Evolutionary conservation across 2,329 filamentous ascomycete species (phyloP), one percentile per base, ranked within the genome.

Genomic region (Trichophyton mentagrophytes): DNA sequence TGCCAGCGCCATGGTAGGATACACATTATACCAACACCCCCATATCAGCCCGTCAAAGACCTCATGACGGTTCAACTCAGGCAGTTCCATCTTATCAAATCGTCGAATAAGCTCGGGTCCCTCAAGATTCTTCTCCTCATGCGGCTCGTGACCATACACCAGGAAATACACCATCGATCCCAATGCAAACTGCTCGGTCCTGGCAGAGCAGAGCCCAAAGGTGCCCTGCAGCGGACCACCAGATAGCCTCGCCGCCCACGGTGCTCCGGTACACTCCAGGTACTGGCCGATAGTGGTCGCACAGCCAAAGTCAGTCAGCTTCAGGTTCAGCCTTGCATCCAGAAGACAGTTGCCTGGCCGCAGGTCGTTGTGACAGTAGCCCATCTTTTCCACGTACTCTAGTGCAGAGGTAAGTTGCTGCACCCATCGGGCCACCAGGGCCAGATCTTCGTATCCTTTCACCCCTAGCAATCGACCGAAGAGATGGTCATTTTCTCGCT

Each of bases 1-100:
- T 42, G 63, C 8, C 20, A 67, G 44, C n/a, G 63, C 64, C 60
- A 66, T 66, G 51, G 59, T 66, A 60, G 65, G 65, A 63, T 63
- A 67, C 51, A 67, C 61, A 64, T 66, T 60, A n/a, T 64, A 27
- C 65, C 61, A 67, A 63, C 64, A 67, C 56, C 46, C 51, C 61
- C 58, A 61, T 64, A 61, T 65, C 22, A 67, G 57, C 20, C 53
- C 53, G 61, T 67, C 62, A 55, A 65, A 65, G 44, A 64, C 53
- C 46, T 60, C 30, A 30, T 65, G 22, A 6, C 63, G 60, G 27
- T 63, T 60, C n/a, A 65, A 62, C 59, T 67, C 65, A 59, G 61
- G 65, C 51, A 63, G 64, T n/a, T 65, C 47, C 60, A 65, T 63
- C 15, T 62, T 56, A 22, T 57, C 13, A 61, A 66, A 67, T 62